Evolutionary conservation across 257 asterid genomes (phyloP), one percentile per base, ranked within the genome.

Genomic region (Thymus mandschuricus): DNA sequence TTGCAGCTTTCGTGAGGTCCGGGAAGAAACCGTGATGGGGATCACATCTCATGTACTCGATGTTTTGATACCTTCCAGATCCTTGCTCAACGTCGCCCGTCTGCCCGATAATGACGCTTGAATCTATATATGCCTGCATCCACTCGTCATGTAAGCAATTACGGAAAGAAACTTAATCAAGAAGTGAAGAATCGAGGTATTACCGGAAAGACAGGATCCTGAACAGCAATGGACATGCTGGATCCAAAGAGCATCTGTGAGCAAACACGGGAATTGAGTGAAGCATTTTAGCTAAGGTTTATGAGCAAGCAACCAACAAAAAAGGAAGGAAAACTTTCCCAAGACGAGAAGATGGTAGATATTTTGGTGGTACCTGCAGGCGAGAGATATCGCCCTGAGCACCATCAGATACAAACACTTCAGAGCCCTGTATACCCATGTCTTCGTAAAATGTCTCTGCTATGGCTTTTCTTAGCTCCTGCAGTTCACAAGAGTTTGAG

Each of bases 131-230:
- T 10, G 97, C 98, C 98, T 92, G 97, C 33, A 44, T 30, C 4
- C 11, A 52, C 10, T 28, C 63, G 12, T 58, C 46, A 33, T 59
- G 49, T 64, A 59, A 74, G 48, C 13, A 21, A 29, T 56, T 29
- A 2, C 11, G n/a, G 10, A 50, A 43, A 5, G 31, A 34, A 64
- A 13, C 54, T 10, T 21, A 50, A 15, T 6, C 63, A 29, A 60
- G 44, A n/a, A 60, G 43, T 2, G 52, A 69, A 68, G 74, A 28
- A 64, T 71, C 50, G 27, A 49, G 64, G 46, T 63, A 73, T 81
- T 73, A 92, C 98, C 81, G 97, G 98, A 64, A 92, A 90, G 29
- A 86, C 71, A 60, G 97, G 98, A 80, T 92, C 96, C 69, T 92
- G 98, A 44, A 88, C 86, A 34, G 97, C 95, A 64, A 86, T 81